Evolutionary conservation across 116 monocot species (phyloP).

Genomic region (Trichopus zeylanicus): DNA sequence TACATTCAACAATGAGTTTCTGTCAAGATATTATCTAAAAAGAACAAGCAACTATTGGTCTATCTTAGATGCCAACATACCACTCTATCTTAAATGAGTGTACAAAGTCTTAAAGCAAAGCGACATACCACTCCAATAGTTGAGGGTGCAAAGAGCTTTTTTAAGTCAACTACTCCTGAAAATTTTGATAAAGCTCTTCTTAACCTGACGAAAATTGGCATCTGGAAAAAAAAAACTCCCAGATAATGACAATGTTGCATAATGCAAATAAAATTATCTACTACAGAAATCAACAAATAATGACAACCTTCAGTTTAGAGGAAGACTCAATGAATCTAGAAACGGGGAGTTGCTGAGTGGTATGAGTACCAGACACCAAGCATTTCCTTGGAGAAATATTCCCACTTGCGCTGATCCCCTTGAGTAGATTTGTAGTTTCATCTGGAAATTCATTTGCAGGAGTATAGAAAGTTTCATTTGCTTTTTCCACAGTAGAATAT

Average conservation of each 20-base stretch:
- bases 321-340: background rate
- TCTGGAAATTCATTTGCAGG: slow-evolving; percentile 2
- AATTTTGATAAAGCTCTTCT: slow-evolving; percentile 2
- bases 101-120: background rate
- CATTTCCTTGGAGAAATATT: background rate
- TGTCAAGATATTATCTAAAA: too few species aligned
- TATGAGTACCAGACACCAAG: background rate
- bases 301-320: slow-evolving; percentile 9
- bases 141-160: slow-evolving; percentile 49
- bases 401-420: background rate
- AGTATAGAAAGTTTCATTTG: background rate
- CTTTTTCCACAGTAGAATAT: slow-evolving; percentile 1
- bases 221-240: slow-evolving; percentile 24
- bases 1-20: too few species aligned
- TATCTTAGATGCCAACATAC: too few species aligned
- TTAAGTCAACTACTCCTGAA: slow-evolving; percentile 24
- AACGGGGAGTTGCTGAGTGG: background rate
- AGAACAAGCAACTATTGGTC: too few species aligned
- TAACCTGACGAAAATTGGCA: slow-evolving; percentile 6
- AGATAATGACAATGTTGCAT: too few species aligned
- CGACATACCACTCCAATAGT: slow-evolving; percentile 46
- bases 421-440: slow-evolving; percentile 7
- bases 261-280: too few species aligned
- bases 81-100: too few species aligned
- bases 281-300: too few species aligned